Evolutionary conservation across 176 grass and related monocot species (phyloP).

Genomic region (Eleusine indica): DNA sequence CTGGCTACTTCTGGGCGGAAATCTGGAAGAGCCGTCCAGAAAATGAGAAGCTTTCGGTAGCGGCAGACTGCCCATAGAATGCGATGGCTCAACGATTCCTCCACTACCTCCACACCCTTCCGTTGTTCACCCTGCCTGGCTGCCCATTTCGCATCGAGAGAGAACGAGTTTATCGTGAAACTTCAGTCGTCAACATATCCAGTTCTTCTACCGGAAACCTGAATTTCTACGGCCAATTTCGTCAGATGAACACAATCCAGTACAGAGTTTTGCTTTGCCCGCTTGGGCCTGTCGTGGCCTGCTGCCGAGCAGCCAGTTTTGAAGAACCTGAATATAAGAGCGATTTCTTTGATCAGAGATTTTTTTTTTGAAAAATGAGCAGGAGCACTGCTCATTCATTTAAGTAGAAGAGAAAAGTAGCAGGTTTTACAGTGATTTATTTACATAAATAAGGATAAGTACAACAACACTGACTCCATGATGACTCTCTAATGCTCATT

Average conservation of each 20-base stretch:
- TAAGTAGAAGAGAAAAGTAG: too few relatives aligned
- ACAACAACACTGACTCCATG: too few relatives aligned
- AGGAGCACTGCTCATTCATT: too few relatives aligned
- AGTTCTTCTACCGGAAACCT: not conserved
- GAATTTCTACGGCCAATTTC: not conserved
- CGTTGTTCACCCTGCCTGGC: not conserved
- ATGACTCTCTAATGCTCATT: too few relatives aligned
- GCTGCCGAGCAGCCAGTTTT: not conserved
- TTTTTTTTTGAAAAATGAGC: too few relatives aligned
- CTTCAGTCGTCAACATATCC: not conserved
- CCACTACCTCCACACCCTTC: not conserved
- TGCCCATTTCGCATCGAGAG: not conserved
- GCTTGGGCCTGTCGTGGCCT: not conserved
- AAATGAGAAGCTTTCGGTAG: not conserved
- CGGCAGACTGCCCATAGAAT: not conserved
- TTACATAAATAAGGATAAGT: too few relatives aligned
- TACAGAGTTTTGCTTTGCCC: too few relatives aligned
- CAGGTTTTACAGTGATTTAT: too few relatives aligned
- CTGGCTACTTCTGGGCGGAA: not conserved
- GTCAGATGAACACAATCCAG: not conserved
- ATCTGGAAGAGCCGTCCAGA: not conserved
- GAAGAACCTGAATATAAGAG: not conserved
- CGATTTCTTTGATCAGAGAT: too few relatives aligned
- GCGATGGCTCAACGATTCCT: slow-evolving; percentile 6
- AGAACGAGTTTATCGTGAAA: not conserved